Percentiles rank a stretch among this genome's conserved stretches.
Conservation (phyloP, 768 basidiomycete genomes). For the Candolleomyces efflorescens region DNA sequence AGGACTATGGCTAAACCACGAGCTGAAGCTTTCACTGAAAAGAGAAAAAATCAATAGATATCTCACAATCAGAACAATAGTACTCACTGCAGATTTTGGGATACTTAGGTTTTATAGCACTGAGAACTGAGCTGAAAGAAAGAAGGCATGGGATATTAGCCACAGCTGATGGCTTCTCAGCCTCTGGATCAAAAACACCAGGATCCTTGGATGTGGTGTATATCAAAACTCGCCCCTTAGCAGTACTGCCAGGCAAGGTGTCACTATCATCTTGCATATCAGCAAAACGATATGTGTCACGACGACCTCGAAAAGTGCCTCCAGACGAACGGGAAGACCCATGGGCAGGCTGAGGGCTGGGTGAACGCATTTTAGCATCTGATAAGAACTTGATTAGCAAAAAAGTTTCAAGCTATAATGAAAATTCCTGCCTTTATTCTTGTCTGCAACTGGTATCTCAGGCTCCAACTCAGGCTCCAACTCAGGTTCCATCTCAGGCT, state of each 20-base stretch:
- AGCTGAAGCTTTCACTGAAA: background rate
- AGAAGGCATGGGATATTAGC: background rate
- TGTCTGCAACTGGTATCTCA: too few species aligned
- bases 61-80: background rate
- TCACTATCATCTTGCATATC: background rate
- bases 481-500: background rate
- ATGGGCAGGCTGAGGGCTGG: background rate
- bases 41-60: background rate
- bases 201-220: background rate
- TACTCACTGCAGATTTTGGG: background rate
- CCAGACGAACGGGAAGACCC: background rate
- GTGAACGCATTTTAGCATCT: background rate
- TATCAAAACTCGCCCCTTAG: background rate
- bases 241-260: background rate
- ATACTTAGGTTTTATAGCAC: background rate
- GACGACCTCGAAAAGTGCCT: background rate
- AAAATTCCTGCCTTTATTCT: too few species aligned
- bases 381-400: too few species aligned
- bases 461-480: background rate
- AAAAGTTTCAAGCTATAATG: too few species aligned
- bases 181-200: background rate
- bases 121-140: background rate
- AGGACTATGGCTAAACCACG: background rate
- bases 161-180: too few species aligned
- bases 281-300: background rate